Percentiles rank a stretch among this genome's conserved stretches.
Conservation (phyloP, 1,139 yeast genomes). For the Geotrichum carabidarum region DNA sequence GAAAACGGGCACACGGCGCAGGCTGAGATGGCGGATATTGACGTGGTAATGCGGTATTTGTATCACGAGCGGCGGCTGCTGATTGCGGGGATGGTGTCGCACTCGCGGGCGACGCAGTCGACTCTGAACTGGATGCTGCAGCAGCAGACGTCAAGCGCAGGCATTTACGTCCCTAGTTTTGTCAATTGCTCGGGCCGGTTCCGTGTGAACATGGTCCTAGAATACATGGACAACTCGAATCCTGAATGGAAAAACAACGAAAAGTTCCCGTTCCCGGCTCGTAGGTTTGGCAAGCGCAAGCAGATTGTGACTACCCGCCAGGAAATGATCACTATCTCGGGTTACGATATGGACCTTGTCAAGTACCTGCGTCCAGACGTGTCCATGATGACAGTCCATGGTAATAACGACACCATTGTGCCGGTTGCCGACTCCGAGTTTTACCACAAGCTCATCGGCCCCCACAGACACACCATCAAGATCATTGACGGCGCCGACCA, state of each 20-base stretch:
- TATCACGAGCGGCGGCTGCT: slow-evolving; percentile 30
- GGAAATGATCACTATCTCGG: slow-evolving; percentile 55
- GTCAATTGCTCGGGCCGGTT: slow-evolving; percentile 71
- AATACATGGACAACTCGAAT: slow-evolving; percentile 32
- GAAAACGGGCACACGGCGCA: slow-evolving; percentile 43
- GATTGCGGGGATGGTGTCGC: slow-evolving; percentile 55
- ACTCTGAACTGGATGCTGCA: slow-evolving; percentile 64
- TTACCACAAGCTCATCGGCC: slow-evolving; percentile 54
- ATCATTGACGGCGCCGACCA: slow-evolving; percentile 72
- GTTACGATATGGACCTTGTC: slow-evolving; percentile 46
- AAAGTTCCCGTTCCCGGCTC: slow-evolving; percentile 48
- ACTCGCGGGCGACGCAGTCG: slow-evolving; percentile 75
- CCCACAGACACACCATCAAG: slow-evolving; percentile 50
- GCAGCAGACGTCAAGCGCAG: slow-evolving; percentile 38
- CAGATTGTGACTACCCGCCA: slow-evolving; percentile 43
- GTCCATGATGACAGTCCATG: slow-evolving; percentile 65
- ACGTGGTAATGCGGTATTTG: slow-evolving; percentile 42
- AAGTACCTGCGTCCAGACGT: slow-evolving; percentile 42
- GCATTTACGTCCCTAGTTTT: slow-evolving; percentile 52
- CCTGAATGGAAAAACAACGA: slow-evolving; percentile 16
- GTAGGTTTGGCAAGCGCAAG: slow-evolving; percentile 51
- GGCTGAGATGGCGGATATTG: slow-evolving; percentile 68
- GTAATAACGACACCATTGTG: slow-evolving; percentile 59
- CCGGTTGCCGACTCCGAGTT: slow-evolving; percentile 58
- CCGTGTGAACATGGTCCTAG: slow-evolving; percentile 28